Evolutionary conservation across 2,329 filamentous ascomycete genomes (phyloP).

Genomic region (Dothideomycetidae sp.): DNA sequence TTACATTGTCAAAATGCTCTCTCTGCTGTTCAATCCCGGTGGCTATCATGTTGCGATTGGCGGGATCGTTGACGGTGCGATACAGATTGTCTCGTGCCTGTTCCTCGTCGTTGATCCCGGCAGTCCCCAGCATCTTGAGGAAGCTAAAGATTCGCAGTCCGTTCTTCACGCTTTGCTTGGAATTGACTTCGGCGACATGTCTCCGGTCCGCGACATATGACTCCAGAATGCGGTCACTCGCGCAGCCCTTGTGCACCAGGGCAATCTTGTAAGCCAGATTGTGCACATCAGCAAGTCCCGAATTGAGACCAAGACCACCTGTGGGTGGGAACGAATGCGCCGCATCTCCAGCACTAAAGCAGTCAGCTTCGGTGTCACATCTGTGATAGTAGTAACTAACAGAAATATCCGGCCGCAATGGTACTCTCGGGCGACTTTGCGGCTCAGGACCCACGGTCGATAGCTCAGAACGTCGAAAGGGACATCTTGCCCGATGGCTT

Average conservation of each 20-base stretch:
- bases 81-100: constrained; percentile 21
- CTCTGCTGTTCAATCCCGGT: constrained; percentile 25
- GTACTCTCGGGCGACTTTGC: constrained; percentile 29
- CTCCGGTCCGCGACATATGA: constrained; percentile 27
- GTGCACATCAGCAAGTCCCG: constrained; percentile 22
- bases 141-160: constrained; percentile 30
- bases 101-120: constrained; percentile 19
- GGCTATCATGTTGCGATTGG: constrained; percentile 21
- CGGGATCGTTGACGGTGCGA: constrained; percentile 19
- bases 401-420: constrained; percentile 25
- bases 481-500: constrained; percentile 22
- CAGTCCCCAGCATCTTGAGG: constrained; percentile 26
- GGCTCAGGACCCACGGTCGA: constrained; percentile 29
- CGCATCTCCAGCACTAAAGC: constrained; percentile 20
- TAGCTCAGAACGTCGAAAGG: constrained; percentile 28
- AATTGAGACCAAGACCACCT: constrained; percentile 23
- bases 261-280: constrained; percentile 27
- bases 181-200: constrained; percentile 28
- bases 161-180: constrained; percentile 32
- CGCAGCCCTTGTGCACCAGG: constrained; percentile 23
- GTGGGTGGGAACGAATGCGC: constrained; percentile 24
- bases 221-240: constrained; percentile 19
- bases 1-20: constrained; percentile 30
- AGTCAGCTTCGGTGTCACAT: too few species aligned
- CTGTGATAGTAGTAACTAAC: constrained; percentile 16